Conservation (phyloP, 192 early-diverging fungal genomes). For the Allomyces javanicus region DNA sequence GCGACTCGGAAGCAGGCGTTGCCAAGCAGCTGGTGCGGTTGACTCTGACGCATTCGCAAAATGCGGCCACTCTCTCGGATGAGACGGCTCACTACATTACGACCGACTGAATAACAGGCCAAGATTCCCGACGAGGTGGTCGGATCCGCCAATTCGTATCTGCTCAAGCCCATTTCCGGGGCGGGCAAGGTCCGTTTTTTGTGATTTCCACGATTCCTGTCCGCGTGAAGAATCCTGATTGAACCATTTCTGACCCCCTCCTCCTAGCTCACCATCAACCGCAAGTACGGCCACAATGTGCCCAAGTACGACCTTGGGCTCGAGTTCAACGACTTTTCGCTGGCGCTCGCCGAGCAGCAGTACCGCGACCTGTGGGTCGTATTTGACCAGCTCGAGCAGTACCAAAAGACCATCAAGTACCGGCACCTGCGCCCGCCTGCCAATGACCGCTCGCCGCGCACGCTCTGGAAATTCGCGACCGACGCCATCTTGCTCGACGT, state of each 20-base stretch:
- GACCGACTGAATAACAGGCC: too few species aligned
- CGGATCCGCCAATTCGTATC: conserved; percentile 50
- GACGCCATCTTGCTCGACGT: conserved; percentile 67
- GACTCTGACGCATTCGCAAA: too few species aligned
- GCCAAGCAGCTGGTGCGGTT: too few species aligned
- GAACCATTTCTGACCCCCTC: background rate
- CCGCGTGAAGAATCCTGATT: conserved; percentile 11
- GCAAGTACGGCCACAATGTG: background rate
- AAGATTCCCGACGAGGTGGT: conserved; percentile 20
- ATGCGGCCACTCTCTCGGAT: too few species aligned
- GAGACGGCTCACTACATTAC: too few species aligned
- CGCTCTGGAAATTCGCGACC: conserved; percentile 29
- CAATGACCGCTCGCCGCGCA: background rate
- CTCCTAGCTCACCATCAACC: background rate
- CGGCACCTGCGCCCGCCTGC: background rate
- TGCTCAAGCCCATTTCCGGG: conserved; percentile 81
- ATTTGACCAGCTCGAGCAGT: background rate
- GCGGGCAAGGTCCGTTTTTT: conserved; percentile 38
- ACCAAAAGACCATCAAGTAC: background rate
- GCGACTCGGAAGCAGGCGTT: too few species aligned
- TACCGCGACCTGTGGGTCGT: background rate
- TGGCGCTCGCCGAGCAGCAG: background rate
- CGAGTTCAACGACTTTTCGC: background rate
- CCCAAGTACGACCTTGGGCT: background rate
- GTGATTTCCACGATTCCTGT: background rate